Evolutionary conservation across 2,329 filamentous ascomycete species (phyloP).

Genomic region (Sporothrix pseudoabietina): DNA sequence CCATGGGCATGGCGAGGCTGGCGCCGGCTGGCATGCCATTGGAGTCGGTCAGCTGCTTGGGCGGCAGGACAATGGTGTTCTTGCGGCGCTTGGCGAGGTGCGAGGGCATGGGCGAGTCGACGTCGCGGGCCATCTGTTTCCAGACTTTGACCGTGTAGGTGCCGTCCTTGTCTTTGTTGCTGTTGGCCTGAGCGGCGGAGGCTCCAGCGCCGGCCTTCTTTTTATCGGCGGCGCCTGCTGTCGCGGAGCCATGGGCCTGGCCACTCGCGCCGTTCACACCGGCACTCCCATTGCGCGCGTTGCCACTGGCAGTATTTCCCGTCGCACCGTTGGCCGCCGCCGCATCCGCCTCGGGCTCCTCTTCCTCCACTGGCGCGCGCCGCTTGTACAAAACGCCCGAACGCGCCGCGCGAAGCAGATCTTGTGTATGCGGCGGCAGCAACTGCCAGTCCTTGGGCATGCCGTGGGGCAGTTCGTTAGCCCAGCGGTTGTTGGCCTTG

Average conservation of each 20-base stretch:
- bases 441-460: slow-evolving; percentile 87
- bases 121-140: slow-evolving; percentile 63
- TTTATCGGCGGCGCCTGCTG: not conserved
- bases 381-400: slow-evolving; percentile 76
- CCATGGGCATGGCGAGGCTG: slow-evolving; percentile 50
- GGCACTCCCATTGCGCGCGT: slow-evolving; percentile 31
- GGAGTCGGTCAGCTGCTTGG: slow-evolving; percentile 50
- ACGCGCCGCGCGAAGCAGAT: slow-evolving; percentile 77
- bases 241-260: not conserved
- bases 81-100: slow-evolving; percentile 65
- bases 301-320: not conserved
- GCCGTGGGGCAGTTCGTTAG: slow-evolving; percentile 70
- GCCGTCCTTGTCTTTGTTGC: slow-evolving; percentile 45
- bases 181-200: slow-evolving; percentile 23
- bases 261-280: slow-evolving; percentile 28
- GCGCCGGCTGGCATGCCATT: slow-evolving; percentile 13
- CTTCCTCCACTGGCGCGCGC: slow-evolving; percentile 62
- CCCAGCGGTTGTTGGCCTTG: slow-evolving; percentile 68
- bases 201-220: not conserved
- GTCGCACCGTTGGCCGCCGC: not conserved
- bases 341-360: slow-evolving; percentile 55
- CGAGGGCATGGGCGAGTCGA: slow-evolving; percentile 56
- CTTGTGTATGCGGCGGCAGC: slow-evolving; percentile 76
- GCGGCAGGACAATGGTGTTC: slow-evolving; percentile 59
- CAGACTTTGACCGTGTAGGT: slow-evolving; percentile 61